Evolutionary conservation across 768 basidiomycete genomes (phyloP).

Genomic region (Leccinum aurantiacum): DNA sequence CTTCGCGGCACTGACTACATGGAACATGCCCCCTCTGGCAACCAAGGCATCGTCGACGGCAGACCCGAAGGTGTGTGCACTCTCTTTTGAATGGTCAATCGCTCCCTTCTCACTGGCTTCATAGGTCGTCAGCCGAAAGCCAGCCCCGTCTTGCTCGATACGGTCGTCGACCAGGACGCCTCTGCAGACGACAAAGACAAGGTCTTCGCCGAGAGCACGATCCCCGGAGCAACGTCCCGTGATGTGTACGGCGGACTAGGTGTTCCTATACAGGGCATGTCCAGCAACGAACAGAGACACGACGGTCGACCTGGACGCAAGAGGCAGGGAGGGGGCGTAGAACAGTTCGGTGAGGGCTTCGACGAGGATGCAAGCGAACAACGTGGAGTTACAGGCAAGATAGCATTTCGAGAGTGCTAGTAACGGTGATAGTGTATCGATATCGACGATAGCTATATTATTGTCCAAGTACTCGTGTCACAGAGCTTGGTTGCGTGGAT

Average conservation of each 20-base stretch:
- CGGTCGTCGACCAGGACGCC: slow-evolving; percentile 34
- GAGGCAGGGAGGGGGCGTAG: slow-evolving; percentile 20
- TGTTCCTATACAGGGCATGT: slow-evolving; percentile 33
- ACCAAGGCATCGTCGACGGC: slow-evolving; percentile 24
- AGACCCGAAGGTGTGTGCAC: slow-evolving; percentile 16
- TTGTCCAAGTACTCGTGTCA: not conserved
- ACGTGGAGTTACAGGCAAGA: slow-evolving; percentile 7
- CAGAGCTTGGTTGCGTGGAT: not conserved
- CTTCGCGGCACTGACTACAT: slow-evolving; percentile 18
- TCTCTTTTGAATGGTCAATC: not conserved
- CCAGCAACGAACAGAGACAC: slow-evolving; percentile 36
- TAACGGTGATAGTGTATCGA: not conserved
- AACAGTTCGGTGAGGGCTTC: slow-evolving; percentile 9
- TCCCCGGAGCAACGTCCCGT: slow-evolving; percentile 35
- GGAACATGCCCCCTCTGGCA: slow-evolving; percentile 7
- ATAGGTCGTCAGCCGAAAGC: slow-evolving; percentile 17
- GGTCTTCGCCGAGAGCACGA: slow-evolving; percentile 20
- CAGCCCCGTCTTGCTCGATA: slow-evolving; percentile 26
- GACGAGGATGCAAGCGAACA: slow-evolving; percentile 6
- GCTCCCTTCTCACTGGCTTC: not conserved
- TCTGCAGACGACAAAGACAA: slow-evolving; percentile 19
- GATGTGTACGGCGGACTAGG: slow-evolving; percentile 34
- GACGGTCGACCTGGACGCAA: slow-evolving; percentile 35
- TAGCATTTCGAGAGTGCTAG: slow-evolving; percentile 4
- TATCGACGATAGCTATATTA: not conserved